Percentiles rank a stretch among this genome's conserved stretches.
These are phyloP conservation scores for Wickerhamiella nectarea DNA, from an alignment of 805 yeast genomes.

Conservation along the genomic window DNA sequence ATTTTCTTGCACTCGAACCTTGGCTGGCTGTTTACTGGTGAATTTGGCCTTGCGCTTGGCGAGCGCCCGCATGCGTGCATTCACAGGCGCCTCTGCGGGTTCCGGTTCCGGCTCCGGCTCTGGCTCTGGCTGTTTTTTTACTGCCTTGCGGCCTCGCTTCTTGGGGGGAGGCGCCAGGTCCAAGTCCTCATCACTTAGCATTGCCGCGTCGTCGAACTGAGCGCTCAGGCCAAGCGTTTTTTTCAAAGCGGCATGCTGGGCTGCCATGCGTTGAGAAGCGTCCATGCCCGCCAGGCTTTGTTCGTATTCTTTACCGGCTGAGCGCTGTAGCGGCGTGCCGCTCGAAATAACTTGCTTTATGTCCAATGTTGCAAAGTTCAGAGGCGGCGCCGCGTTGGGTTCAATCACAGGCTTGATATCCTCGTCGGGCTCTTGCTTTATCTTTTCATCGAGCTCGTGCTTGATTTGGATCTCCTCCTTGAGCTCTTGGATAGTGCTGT, in stretches of 20 bases:
- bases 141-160: conserved; percentile 14
- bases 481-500: conserved; percentile 24
- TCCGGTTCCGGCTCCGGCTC: conserved; percentile 10
- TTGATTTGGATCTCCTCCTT: conserved; percentile 5
- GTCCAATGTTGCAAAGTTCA: conserved; percentile 27
- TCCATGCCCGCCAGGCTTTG: conserved; percentile 28
- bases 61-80: conserved; percentile 75
- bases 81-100: conserved; percentile 22
- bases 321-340: conserved; percentile 44
- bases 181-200: conserved; percentile 24
- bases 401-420: conserved; percentile 19
- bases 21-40: conserved; percentile 21
- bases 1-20: conserved; percentile 26
- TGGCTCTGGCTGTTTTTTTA: conserved; percentile 9
- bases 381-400: conserved; percentile 11
- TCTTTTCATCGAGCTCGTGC: conserved; percentile 10
- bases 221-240: conserved; percentile 33
- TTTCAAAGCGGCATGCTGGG: conserved; percentile 35
- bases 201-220: conserved; percentile 25
- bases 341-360: conserved; percentile 27
- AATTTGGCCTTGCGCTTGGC: conserved; percentile 83
- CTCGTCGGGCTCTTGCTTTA: conserved; percentile 11
- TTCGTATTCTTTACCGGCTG: conserved; percentile 40
- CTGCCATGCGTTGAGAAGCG: conserved; percentile 35
- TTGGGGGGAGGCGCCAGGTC: conserved; percentile 18